These are phyloP conservation scores for Talaromyces stipitatus DNA, from an alignment of 495 filamentous ascomycete species.

Conservation along the genomic window DNA sequence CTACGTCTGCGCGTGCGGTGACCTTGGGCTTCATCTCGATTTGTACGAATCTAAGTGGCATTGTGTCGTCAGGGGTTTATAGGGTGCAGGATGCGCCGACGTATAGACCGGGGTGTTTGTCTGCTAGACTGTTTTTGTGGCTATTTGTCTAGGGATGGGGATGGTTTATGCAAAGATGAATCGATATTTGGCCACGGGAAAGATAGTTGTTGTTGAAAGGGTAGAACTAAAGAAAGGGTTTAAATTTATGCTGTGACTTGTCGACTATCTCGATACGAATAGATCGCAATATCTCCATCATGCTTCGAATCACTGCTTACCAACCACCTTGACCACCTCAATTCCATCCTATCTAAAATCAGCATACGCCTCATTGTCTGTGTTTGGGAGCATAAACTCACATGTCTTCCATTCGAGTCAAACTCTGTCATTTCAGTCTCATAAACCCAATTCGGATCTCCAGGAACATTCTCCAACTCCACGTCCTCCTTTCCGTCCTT, in stretches of 20 bases:
- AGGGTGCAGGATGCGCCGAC: background rate
- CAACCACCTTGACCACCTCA: constrained; percentile 13
- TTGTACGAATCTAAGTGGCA: background rate
- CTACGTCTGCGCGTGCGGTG: background rate
- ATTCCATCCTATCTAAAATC: constrained; percentile 10
- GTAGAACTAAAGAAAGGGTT: background rate
- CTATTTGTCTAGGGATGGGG: constrained; percentile 25
- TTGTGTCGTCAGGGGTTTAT: background rate
- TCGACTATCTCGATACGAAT: background rate
- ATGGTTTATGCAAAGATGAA: background rate
- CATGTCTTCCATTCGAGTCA: constrained; percentile 11
- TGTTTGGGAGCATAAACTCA: constrained; percentile 2
- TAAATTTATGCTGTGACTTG: background rate
- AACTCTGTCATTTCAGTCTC: constrained; percentile 14
- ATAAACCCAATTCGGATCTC: constrained; percentile 14
- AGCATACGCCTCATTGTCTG: background rate
- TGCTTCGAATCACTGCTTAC: background rate
- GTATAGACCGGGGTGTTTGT: constrained; percentile 39
- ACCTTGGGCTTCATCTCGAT: background rate
- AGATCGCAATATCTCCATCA: background rate
- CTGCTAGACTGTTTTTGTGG: constrained; percentile 54
- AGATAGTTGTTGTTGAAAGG: background rate
- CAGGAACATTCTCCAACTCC: constrained; percentile 11
- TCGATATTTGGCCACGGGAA: background rate
- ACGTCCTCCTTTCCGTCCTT: constrained; percentile 8